Conservation (phyloP, 768 basidiomycete genomes). For the Suillus brevipes region DNA sequence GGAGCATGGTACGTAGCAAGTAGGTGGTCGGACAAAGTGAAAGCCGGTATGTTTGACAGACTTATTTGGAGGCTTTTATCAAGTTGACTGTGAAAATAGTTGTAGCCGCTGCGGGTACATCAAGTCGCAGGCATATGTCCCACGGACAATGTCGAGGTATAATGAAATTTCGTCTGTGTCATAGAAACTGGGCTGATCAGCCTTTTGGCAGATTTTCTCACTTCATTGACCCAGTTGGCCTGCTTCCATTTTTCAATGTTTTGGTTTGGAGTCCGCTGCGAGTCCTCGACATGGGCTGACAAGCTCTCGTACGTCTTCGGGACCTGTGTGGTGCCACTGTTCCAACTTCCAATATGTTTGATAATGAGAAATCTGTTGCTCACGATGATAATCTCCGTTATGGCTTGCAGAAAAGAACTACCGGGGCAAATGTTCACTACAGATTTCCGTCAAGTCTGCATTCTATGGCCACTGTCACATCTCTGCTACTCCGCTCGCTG, state of each 20-base stretch:
- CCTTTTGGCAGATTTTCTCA: conserved; percentile 54
- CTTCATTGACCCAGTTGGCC: conserved; percentile 58
- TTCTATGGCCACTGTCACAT: not conserved
- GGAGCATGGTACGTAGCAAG: conserved; percentile 81
- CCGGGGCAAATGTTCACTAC: not conserved
- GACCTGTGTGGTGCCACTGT: not conserved
- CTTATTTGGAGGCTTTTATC: not conserved
- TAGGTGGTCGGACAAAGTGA: conserved; percentile 68
- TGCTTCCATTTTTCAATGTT: not conserved
- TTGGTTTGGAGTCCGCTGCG: not conserved
- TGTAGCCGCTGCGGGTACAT: conserved; percentile 82
- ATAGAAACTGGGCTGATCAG: not conserved
- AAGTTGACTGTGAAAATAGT: conserved; percentile 36
- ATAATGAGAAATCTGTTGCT: not conserved
- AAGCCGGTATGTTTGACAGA: not conserved
- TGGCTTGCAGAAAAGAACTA: not conserved
- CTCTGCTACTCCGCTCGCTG: not conserved
- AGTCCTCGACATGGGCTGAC: not conserved
- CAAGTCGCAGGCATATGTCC: conserved; percentile 85
- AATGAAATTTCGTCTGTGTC: not conserved
- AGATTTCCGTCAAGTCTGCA: not conserved
- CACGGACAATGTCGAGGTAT: conserved; percentile 65
- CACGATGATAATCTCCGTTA: not conserved
- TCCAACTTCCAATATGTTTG: not conserved
- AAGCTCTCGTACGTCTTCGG: not conserved